Evolutionary conservation across 768 basidiomycete genomes (phyloP).

Genomic region (Lactifluus echinatus): DNA sequence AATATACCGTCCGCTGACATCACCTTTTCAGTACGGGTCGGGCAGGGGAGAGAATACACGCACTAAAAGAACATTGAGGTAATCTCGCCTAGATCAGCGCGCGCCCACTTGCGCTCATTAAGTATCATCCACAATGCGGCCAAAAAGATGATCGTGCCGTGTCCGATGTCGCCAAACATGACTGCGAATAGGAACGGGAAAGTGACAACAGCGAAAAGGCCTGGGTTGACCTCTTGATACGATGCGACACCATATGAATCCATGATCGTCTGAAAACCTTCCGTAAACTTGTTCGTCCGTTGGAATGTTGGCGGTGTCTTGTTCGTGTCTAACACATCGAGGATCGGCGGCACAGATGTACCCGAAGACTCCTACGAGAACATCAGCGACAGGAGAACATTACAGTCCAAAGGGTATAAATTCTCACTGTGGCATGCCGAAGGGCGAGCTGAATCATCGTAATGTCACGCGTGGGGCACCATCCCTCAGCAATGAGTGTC

Average conservation of each 20-base stretch:
- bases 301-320: conserved; percentile 95
- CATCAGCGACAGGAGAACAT: neutral
- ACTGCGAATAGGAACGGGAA: conserved; percentile 99
- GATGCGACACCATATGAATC: conserved; percentile 92
- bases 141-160: conserved; percentile 74
- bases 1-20: conserved; percentile 86
- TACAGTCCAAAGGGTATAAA: neutral
- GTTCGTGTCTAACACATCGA: conserved; percentile 81
- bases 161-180: conserved; percentile 99
- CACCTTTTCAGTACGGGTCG: conserved; percentile 20
- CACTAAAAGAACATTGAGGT: conserved; percentile 87
- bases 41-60: conserved; percentile 29
- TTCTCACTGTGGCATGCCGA: conserved; percentile 69
- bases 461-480: conserved; percentile 94
- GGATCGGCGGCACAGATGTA: conserved; percentile 83
- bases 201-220: conserved; percentile 82
- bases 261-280: conserved; percentile 96
- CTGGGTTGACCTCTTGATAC: conserved; percentile 97
- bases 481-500: conserved; percentile 94
- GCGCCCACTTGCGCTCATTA: conserved; percentile 72
- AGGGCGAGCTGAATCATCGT: conserved; percentile 78
- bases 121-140: conserved; percentile 81
- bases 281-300: conserved; percentile 92
- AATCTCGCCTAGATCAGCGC: conserved; percentile 75
- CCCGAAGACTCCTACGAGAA: conserved; percentile 70